A percentile compares a stretch with the other conserved stretches of the same genome.
Conservation (phyloP, 306 rosid species). For the Cucumis cinereus region DNA sequence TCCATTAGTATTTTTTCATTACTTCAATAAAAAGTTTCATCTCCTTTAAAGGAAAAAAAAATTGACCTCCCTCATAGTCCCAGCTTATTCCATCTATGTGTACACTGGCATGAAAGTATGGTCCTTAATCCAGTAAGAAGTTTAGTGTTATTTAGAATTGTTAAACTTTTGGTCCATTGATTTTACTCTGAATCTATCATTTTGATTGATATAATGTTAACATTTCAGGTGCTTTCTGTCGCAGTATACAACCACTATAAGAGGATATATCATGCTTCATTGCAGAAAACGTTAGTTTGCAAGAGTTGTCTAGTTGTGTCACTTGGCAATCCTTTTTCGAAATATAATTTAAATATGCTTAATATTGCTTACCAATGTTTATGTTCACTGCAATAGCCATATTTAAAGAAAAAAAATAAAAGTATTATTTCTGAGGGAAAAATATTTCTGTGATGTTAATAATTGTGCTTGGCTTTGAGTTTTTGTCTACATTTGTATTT, state of each 20-base stretch:
- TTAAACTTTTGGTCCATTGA: background rate
- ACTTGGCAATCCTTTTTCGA: background rate
- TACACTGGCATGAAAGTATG: background rate
- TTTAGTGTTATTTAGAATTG: background rate
- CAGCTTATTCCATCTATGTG: background rate
- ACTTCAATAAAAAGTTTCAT: no score
- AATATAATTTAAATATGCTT: background rate
- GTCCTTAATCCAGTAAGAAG: background rate
- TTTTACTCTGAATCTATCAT: background rate
- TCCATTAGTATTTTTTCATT: background rate
- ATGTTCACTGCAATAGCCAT: background rate
- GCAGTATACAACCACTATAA: constrained; percentile 70
- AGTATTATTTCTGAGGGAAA: background rate
- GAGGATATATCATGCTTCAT: constrained; percentile 34
- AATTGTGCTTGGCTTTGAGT: constrained; percentile 5
- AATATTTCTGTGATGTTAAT: background rate
- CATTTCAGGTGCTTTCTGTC: constrained; percentile 54
- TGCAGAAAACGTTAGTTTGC: constrained; percentile 18
- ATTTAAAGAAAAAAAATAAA: background rate
- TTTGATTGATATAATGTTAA: background rate
- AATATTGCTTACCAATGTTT: background rate
- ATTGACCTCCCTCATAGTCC: background rate
- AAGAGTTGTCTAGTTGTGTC: background rate
- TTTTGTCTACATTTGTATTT: background rate
- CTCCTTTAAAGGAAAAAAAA: background rate